Evolutionary conservation across 176 grass and related monocot species (phyloP), one percentile per base, ranked within the genome.

Genomic region (Eremochloa ophiuroides): DNA sequence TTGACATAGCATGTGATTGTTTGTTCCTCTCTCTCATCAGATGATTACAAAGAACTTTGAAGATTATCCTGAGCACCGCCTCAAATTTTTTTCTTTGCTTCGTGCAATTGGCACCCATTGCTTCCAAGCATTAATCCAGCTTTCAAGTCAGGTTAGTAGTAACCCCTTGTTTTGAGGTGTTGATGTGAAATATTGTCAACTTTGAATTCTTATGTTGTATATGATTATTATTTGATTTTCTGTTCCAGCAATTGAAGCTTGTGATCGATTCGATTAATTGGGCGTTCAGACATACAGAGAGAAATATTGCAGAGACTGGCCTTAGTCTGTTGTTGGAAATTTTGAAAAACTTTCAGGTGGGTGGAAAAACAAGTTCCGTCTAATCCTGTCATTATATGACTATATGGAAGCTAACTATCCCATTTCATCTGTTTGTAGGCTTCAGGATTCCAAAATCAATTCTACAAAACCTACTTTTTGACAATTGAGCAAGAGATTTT

Each of bases 21-120:
- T 78, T 62, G 28, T 83, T 90, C 12, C 12, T 39, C 6, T 80
- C 43, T 80, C 62, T 77, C 62, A 65, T 26, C 75, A 99, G 97
- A 99, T 99, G 97, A 99, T 99, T 47, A 99, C 97, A 34, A 95
- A 93, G 71, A 99, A 99, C 77, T 99, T 99, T 14, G 97, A 99
- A 73, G 97, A 99, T 81, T 99, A 99, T 72, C 97, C 97, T 26
- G 97, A 99, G 87, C 97, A 99, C 73, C 91, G 97, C 27, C 93
- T 99, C 26, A 99, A 96, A 79, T 99, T 99, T 76, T 99, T 99
- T 72, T 96, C 93, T 33, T 80, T 99, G 69, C 91, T 99, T 59
- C 88, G 97, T 58, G 93, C 97, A 18, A 99, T 99, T 48, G 97
- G 97, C 18, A 99, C 97, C 26, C 93, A 99, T 75, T 99, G 97